Percentiles rank a stretch among this genome's conserved stretches.
phyloP scores from a whole-genome alignment of 139 green algal genomes.

The Astrephomene gubernaculifera region DNA sequence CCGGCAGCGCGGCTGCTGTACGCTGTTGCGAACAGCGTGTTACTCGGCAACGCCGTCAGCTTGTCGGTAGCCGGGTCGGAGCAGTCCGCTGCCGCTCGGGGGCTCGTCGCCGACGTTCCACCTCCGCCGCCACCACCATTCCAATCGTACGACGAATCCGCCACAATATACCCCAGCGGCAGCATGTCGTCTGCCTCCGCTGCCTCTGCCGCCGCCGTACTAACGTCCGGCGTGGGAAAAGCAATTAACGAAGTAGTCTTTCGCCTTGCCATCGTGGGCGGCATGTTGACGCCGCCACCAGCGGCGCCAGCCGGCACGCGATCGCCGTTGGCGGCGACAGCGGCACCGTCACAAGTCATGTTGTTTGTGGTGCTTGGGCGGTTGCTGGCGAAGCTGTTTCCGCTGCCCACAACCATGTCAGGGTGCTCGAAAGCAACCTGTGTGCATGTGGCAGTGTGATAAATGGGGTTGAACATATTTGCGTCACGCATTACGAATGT shows the following conservation, averaged over 20 bases:
- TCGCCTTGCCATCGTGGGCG: too few species aligned
- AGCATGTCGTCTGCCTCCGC: too few species aligned
- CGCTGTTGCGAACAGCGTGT: not conserved
- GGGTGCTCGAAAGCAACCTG: not conserved
- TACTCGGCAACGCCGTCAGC: not conserved
- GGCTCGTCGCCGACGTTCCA: not conserved
- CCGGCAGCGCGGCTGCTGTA: not conserved
- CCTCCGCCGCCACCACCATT: not conserved
- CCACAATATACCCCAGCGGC: not conserved
- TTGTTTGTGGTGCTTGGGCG: too few species aligned
- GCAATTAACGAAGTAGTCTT: too few species aligned
- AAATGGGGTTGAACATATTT: too few species aligned
- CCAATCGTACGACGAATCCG: not conserved
- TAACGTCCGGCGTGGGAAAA: too few species aligned
- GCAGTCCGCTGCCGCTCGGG: not conserved
- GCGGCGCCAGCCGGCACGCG: too few species aligned
- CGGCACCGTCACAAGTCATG: not conserved
- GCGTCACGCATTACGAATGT: too few species aligned
- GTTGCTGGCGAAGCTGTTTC: not conserved
- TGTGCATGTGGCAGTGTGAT: too few species aligned
- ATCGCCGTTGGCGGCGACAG: not conserved
- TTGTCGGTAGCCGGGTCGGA: not conserved
- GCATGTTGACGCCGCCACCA: not conserved
- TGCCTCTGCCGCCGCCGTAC: too few species aligned
- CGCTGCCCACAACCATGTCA: not conserved